These are phyloP conservation scores for Daldinia grandis DNA, from an alignment of 495 filamentous ascomycete species.

Conservation along the genomic window DNA sequence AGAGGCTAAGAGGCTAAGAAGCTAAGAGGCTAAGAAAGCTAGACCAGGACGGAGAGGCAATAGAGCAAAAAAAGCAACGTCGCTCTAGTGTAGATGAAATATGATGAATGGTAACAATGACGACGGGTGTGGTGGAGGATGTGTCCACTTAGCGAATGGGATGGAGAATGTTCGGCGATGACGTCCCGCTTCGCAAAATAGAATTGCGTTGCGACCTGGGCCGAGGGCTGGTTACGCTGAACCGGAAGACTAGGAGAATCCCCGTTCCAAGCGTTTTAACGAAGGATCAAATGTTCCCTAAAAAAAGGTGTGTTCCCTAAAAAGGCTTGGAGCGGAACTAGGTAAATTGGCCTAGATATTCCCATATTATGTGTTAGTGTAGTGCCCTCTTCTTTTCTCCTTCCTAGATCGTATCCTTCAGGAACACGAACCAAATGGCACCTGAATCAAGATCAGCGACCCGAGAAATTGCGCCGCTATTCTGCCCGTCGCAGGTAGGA, in stretches of 20 bases:
- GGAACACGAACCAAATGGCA: conserved; percentile 34
- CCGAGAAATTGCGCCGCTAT: conserved; percentile 32
- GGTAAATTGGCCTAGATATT: not conserved
- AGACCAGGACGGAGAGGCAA: not conserved
- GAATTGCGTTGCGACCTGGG: conserved; percentile 35
- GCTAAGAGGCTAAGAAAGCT: conserved; percentile 1
- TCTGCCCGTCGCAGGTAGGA: conserved; percentile 32
- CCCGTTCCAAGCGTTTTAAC: conserved; percentile 12
- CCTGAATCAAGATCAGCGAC: conserved; percentile 33
- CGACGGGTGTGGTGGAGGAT: conserved; percentile 34
- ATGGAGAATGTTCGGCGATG: conserved; percentile 26
- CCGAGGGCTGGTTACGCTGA: conserved; percentile 32
- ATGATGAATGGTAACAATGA: conserved; percentile 37
- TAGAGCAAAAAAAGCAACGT: conserved; percentile 18
- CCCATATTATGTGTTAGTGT: conserved; percentile 6
- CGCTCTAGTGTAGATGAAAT: conserved; percentile 9
- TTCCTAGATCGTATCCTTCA: conserved; percentile 28
- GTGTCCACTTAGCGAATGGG: conserved; percentile 24
- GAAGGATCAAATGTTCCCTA: conserved; percentile 11
- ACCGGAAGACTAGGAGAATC: conserved; percentile 26
- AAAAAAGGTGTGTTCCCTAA: not conserved
- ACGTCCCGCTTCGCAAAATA: conserved; percentile 39
- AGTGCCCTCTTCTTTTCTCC: conserved; percentile 7
- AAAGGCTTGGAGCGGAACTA: not conserved
- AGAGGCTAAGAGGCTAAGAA: too few relatives aligned